phyloP scores from a whole-genome alignment of 768 basidiomycete species.

The Sporobolomyces pararoseus region DNA sequence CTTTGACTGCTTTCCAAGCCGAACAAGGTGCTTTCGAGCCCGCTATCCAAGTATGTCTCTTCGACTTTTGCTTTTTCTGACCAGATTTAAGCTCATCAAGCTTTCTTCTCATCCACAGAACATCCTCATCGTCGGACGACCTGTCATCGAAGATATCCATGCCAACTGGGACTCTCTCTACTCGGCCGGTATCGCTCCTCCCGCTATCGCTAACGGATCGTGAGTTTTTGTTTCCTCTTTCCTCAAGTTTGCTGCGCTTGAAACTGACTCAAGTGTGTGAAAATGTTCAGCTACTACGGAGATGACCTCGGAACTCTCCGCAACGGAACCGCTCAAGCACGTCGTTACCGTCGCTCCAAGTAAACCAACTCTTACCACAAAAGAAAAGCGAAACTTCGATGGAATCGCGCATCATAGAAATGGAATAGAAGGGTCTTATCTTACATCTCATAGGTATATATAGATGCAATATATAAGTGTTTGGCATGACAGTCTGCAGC shows the following conservation, averaged over 20 bases:
- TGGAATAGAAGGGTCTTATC: too few relatives aligned
- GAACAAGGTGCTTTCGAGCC: conserved; percentile 48
- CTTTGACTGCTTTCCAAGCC: conserved; percentile 48
- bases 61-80: too few relatives aligned
- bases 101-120: too few relatives aligned
- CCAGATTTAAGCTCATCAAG: too few relatives aligned
- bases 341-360: conserved; percentile 16
- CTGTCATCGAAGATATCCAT: conserved; percentile 51
- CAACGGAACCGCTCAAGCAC: conserved; percentile 28
- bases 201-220: conserved; percentile 27
- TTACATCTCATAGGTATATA: too few relatives aligned
- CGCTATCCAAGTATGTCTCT: conserved; percentile 41
- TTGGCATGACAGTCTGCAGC: too few relatives aligned
- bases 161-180: conserved; percentile 49
- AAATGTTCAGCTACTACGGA: conserved; percentile 32
- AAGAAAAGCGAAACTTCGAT: background rate
- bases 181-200: conserved; percentile 49
- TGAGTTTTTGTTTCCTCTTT: background rate
- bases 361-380: background rate
- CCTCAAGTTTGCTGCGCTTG: background rate
- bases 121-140: conserved; percentile 51
- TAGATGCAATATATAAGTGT: too few relatives aligned
- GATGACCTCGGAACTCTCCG: conserved; percentile 39
- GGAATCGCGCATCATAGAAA: too few relatives aligned
- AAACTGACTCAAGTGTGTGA: background rate